phyloP scores from a whole-genome alignment of 2,329 filamentous ascomycete species.

The Diplodia sapinea region DNA sequence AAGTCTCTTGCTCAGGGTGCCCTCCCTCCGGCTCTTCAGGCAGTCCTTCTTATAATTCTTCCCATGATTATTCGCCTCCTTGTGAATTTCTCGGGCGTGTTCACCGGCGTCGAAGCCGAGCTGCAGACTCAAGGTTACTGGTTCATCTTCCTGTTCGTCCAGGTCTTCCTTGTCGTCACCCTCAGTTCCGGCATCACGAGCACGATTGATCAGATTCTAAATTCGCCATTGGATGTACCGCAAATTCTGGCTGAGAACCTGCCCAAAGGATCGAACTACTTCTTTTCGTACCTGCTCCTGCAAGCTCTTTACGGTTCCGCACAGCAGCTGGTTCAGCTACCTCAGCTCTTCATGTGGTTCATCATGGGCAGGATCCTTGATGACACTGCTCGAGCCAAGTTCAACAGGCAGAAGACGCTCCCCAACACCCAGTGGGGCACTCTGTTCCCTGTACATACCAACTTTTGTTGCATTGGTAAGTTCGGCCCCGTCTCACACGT shows the following conservation, averaged over 20 bases:
- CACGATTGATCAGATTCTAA: slow-evolving; percentile 66
- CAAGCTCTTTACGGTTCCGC: slow-evolving; percentile 76
- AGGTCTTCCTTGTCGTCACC: slow-evolving; percentile 91
- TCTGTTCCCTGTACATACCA: slow-evolving; percentile 96
- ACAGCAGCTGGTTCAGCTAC: slow-evolving; percentile 82
- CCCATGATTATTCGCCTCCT: slow-evolving; percentile 79
- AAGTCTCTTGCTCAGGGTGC: slow-evolving; percentile 81
- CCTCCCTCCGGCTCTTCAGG: slow-evolving; percentile 77
- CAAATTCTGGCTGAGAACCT: slow-evolving; percentile 76
- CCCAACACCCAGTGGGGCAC: slow-evolving; percentile 84
- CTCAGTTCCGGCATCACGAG: slow-evolving; percentile 77
- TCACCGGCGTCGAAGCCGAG: slow-evolving; percentile 79
- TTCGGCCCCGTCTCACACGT: too few species aligned
- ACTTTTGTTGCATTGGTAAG: slow-evolving; percentile 86
- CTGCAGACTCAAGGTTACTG: slow-evolving; percentile 91
- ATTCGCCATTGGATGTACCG: slow-evolving; percentile 71
- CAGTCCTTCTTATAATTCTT: slow-evolving; percentile 77
- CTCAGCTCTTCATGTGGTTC: slow-evolving; percentile 80
- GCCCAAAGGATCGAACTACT: slow-evolving; percentile 90
- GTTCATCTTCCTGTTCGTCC: slow-evolving; percentile 92
- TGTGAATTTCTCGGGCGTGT: slow-evolving; percentile 75
- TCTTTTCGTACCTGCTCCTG: slow-evolving; percentile 98
- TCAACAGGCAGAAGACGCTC: slow-evolving; percentile 79
- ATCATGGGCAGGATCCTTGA: slow-evolving; percentile 80
- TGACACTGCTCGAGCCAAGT: slow-evolving; percentile 81